Base-by-base conservation (phyloP, 129 eudicot species). In the Heracleum sosnowskyi region DNA sequence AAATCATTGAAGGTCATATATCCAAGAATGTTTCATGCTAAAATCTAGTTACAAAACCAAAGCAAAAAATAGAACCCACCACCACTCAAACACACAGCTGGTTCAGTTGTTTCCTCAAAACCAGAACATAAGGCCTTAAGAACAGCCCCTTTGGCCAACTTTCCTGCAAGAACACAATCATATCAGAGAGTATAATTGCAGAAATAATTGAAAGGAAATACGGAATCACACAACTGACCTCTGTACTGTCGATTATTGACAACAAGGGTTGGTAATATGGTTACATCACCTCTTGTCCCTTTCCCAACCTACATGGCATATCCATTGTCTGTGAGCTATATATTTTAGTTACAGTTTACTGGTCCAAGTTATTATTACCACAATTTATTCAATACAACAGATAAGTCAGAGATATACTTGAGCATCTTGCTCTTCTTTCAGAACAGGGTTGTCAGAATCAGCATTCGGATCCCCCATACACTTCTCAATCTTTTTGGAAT, bases 51-150 rank as follows among this genome's bases (percentile, higher is more conserved):
- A 45, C 18, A 80, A 79, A n/a, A 10, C 4, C 11, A 34, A 69
- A 69, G n/a, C 45, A 22, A 71, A 18, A 73, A 41, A 31, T 46
- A 74, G 73, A 80, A 78, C 84, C 77, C 82, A 95, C 98, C 98
- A 46, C 77, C 91, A 83, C 91, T 88, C 78, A 95, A 82, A 84
- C 98, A 95, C 85, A 85, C 96, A 79, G 90, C 83, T 72, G 98
- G 98, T 85, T 91, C 98, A 3, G 97, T 95, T 70, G 98, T 95
- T 86, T 95, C 98, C 84, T 95, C 97, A 81, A 96, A 95, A 84
- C 98, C 98, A 83, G 98, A 81, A 88, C 97, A 95, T 69, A 95
- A 77, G 62, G 99, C 99, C 81, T 92, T 96, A 78, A 96, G 63
- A 74, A 91, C 97, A 69, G 98, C 98, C 78, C 96, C 97, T 84